A percentile compares a stretch with the other conserved stretches of the same genome.
phyloP scores from a whole-genome alignment of 148 eudicot species.

The Cornus kousa region DNA sequence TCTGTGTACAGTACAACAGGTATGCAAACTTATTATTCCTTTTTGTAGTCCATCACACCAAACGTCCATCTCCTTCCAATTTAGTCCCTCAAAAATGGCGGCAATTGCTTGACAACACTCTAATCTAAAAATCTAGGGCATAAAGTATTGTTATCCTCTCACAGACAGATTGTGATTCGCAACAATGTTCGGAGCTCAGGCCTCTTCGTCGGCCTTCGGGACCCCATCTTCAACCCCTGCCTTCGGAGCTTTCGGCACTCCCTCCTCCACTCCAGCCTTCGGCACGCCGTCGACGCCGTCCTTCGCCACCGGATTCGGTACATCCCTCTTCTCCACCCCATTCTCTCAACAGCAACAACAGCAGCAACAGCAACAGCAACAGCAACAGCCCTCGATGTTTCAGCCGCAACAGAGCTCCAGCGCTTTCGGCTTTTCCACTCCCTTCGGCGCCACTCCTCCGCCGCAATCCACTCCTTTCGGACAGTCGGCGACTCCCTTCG shows the following conservation, averaged over 20 bases:
- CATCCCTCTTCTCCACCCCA: conserved; percentile 52
- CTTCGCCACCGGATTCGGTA: conserved; percentile 39
- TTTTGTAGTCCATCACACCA: too few relatives aligned
- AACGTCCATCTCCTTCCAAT: not conserved
- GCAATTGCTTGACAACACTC: conserved; percentile 4
- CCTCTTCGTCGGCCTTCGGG: conserved; percentile 41
- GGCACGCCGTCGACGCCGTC: conserved; percentile 49
- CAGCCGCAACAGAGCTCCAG: conserved; percentile 39
- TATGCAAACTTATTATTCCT: too few relatives aligned
- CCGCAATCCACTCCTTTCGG: conserved; percentile 34
- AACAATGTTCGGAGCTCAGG: conserved; percentile 57
- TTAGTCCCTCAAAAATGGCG: conserved; percentile 13
- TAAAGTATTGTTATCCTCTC: not conserved
- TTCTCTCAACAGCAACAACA: conserved; percentile 52
- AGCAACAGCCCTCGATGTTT: conserved; percentile 46
- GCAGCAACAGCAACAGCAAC: conserved; percentile 17
- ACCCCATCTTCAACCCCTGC: conserved; percentile 28
- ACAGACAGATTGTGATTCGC: not conserved
- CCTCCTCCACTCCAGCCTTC: conserved; percentile 54
- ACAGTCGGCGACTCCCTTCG: conserved; percentile 31
- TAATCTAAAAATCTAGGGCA: conserved; percentile 1
- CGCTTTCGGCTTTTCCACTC: conserved; percentile 42
- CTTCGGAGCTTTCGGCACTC: conserved; percentile 43
- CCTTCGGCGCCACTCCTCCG: conserved; percentile 35
- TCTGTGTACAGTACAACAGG: too few relatives aligned